phyloP scores from a whole-genome alignment of 1,139 yeast genomes.

The Geotrichum cucujoidarum region DNA sequence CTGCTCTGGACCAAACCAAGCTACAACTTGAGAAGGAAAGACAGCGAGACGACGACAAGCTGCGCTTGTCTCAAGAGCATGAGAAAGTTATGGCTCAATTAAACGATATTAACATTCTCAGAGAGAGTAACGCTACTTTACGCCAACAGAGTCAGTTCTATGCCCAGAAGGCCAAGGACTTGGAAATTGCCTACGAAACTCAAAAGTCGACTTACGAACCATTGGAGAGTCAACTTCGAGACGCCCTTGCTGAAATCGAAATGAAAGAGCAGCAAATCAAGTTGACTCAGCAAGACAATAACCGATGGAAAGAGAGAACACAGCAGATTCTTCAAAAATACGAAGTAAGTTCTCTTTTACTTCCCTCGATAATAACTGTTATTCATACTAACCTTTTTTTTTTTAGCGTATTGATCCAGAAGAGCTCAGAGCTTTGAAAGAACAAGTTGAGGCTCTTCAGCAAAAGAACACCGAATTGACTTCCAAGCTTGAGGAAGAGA shows the following conservation, averaged over 20 bases:
- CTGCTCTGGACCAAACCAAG: slow-evolving; percentile 35
- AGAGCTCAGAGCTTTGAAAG: slow-evolving; percentile 39
- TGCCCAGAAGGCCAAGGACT: slow-evolving; percentile 32
- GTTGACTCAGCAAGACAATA: slow-evolving; percentile 42
- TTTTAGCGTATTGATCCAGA: slow-evolving; percentile 43
- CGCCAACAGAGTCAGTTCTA: slow-evolving; percentile 48
- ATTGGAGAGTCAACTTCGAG: slow-evolving; percentile 36
- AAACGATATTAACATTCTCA: slow-evolving; percentile 61
- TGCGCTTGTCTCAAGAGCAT: slow-evolving; percentile 42
- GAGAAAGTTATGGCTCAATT: slow-evolving; percentile 55
- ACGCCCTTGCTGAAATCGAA: slow-evolving; percentile 39
- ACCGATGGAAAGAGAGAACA: slow-evolving; percentile 50
- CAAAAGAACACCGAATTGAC: slow-evolving; percentile 21
- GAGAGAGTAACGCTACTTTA: slow-evolving; percentile 68
- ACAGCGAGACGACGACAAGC: slow-evolving; percentile 32
- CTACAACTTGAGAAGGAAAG: slow-evolving; percentile 29
- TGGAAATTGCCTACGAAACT: slow-evolving; percentile 38
- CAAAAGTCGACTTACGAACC: slow-evolving; percentile 36
- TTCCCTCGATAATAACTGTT: background rate
- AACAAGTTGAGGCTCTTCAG: slow-evolving; percentile 36
- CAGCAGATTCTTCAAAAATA: slow-evolving; percentile 46
- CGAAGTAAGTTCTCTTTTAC: slow-evolving; percentile 30
- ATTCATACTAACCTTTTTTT: background rate
- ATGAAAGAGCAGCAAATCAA: slow-evolving; percentile 43
- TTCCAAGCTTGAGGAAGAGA: slow-evolving; percentile 1